These are phyloP conservation scores for Calonectria leucothoes DNA, from an alignment of 2,329 filamentous ascomycete genomes.

Conservation along the genomic window DNA sequence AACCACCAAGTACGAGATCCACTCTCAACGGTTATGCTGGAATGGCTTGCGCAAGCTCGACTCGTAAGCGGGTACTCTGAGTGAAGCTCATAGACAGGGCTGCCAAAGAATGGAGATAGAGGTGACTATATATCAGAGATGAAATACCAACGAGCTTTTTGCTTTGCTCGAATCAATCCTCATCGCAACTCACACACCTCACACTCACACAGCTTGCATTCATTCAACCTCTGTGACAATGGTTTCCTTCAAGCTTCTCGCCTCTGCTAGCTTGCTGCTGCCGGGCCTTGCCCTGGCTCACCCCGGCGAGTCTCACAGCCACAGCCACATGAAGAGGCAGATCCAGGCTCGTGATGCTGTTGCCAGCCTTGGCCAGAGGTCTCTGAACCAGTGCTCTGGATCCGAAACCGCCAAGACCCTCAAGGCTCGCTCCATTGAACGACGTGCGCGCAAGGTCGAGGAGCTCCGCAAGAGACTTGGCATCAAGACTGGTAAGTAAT, in stretches of 20 bases:
- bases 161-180: not conserved
- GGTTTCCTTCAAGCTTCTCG: slow-evolving; percentile 1
- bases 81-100: not conserved
- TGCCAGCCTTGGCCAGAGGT: not conserved
- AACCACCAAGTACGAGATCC: not conserved
- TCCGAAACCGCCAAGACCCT: not conserved
- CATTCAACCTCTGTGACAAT: not conserved
- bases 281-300: not conserved
- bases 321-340: slow-evolving; percentile 10
- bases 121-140: not conserved
- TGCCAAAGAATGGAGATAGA: not conserved
- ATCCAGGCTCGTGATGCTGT: not conserved
- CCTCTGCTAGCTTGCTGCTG: not conserved
- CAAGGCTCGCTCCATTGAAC: not conserved
- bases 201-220: not conserved
- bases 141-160: not conserved
- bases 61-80: not conserved
- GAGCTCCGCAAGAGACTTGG: not conserved
- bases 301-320: slow-evolving; percentile 8
- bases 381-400: not conserved
- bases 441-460: not conserved
- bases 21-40: not conserved
- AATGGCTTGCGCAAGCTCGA: not conserved
- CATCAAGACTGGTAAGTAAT: not conserved
- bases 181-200: not conserved